Evolutionary conservation across 352 stramenopile species (phyloP).

Genomic region (Bremia lactucae): DNA sequence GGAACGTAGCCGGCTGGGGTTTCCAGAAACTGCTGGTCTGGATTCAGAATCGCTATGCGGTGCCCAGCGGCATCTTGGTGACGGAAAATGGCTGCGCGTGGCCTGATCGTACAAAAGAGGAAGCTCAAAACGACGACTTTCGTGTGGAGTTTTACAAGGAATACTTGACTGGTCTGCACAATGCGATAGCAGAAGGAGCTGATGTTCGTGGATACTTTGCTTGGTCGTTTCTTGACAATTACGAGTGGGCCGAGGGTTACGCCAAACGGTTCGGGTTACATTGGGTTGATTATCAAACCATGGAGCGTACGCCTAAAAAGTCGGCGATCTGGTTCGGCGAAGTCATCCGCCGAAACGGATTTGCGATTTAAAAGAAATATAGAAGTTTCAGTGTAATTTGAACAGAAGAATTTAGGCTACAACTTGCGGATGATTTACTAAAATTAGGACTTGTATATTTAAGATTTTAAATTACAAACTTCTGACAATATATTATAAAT

Average conservation of each 20-base stretch:
- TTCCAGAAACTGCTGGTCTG: conserved; percentile 84
- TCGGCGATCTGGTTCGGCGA: conserved; percentile 45
- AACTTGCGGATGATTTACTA: too few species aligned
- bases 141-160: conserved; percentile 70
- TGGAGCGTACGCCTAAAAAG: conserved; percentile 62
- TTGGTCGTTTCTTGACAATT: conserved; percentile 89
- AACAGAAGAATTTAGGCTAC: too few species aligned
- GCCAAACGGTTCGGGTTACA: conserved; percentile 48
- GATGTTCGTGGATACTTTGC: conserved; percentile 84
- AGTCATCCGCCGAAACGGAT: conserved; percentile 36
- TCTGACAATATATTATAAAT: too few species aligned
- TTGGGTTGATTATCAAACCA: conserved; percentile 54
- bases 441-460: too few species aligned
- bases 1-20: conserved; percentile 65
- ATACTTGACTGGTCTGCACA: conserved; percentile 70
- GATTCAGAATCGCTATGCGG: conserved; percentile 81
- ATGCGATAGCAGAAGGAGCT: conserved; percentile 29
- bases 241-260: conserved; percentile 84
- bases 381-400: too few species aligned
- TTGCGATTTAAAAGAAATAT: conserved; percentile 3
- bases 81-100: conserved; percentile 89
- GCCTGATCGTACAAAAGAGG: conserved; percentile 52
- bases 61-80: conserved; percentile 65
- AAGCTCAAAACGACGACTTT: conserved; percentile 70
- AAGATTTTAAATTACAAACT: too few species aligned